Percentiles rank a stretch among this genome's conserved stretches.
Evolutionary conservation across 768 basidiomycete species (phyloP).

Genomic region (Termitomyces sp.): DNA sequence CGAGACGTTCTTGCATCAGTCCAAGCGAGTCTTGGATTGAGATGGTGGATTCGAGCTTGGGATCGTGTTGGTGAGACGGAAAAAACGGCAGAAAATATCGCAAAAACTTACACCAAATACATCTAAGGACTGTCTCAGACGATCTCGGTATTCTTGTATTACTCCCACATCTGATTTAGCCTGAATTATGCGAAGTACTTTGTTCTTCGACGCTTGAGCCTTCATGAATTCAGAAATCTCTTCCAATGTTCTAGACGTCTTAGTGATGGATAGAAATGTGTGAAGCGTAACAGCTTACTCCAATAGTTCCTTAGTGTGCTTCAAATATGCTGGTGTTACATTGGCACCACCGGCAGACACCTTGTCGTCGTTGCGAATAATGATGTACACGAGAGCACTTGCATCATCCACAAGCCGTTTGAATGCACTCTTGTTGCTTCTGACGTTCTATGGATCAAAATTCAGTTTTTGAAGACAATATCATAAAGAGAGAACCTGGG

Average conservation of each 20-base stretch:
- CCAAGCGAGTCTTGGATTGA: constrained; percentile 7
- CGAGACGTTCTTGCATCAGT: not conserved
- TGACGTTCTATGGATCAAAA: not conserved
- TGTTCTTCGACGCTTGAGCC: not conserved
- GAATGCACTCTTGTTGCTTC: constrained; percentile 12
- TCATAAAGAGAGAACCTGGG: not conserved
- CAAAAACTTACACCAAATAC: constrained; percentile 4
- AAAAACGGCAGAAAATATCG: not conserved
- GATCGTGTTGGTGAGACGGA: too few species aligned
- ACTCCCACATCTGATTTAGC: constrained; percentile 6
- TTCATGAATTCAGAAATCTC: constrained; percentile 2
- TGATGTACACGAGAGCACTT: constrained; percentile 13
- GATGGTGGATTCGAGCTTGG: constrained; percentile 7
- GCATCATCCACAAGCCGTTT: constrained; percentile 8
- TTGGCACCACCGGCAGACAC: not conserved
- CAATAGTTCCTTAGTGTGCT: constrained; percentile 1
- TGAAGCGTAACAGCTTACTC: not conserved
- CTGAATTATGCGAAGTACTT: constrained; percentile 2
- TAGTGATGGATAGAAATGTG: not conserved
- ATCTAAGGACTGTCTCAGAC: constrained; percentile 8
- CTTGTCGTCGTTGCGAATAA: not conserved
- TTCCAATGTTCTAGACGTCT: not conserved
- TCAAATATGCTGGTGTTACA: not conserved
- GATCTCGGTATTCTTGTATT: constrained; percentile 12
- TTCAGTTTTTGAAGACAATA: not conserved